Evolutionary conservation across 441 rosid species (phyloP).

Genomic region (Populus hybrid): DNA sequence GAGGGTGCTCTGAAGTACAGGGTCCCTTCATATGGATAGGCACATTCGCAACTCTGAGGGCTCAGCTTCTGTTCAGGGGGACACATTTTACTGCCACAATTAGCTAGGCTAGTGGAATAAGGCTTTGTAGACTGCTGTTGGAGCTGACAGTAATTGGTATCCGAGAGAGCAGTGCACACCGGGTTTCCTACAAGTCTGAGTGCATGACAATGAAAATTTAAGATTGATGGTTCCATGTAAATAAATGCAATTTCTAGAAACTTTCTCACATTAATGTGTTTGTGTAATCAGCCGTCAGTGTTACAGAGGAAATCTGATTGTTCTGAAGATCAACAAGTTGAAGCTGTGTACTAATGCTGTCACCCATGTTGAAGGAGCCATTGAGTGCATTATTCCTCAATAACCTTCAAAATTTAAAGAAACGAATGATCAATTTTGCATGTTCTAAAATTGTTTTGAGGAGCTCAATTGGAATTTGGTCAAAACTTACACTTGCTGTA

Average conservation of each 20-base stretch:
- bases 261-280: constrained; percentile 57
- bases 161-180: constrained; percentile 65
- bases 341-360: constrained; percentile 54
- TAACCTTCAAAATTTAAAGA: constrained; percentile 44
- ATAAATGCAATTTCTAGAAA: constrained; percentile 7
- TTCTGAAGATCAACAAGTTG: constrained; percentile 76
- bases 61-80: constrained; percentile 74
- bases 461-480: not conserved
- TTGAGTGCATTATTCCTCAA: constrained; percentile 66
- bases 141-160: constrained; percentile 69
- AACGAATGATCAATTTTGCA: constrained; percentile 7
- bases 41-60: constrained; percentile 96
- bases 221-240: not conserved
- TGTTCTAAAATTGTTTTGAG: not conserved
- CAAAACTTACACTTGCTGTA: constrained; percentile 85
- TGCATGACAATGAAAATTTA: constrained; percentile 22
- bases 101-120: constrained; percentile 78
- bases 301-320: constrained; percentile 67
- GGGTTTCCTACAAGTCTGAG: constrained; percentile 84
- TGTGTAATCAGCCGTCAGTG: constrained; percentile 57
- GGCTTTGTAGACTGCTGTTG: constrained; percentile 48
- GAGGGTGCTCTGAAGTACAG: constrained; percentile 76
- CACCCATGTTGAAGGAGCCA: constrained; percentile 66
- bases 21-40: constrained; percentile 86
- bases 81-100: constrained; percentile 69